Conservation (phyloP, 2,329 filamentous ascomycete genomes). For the Fusarium sambucinum region DNA sequence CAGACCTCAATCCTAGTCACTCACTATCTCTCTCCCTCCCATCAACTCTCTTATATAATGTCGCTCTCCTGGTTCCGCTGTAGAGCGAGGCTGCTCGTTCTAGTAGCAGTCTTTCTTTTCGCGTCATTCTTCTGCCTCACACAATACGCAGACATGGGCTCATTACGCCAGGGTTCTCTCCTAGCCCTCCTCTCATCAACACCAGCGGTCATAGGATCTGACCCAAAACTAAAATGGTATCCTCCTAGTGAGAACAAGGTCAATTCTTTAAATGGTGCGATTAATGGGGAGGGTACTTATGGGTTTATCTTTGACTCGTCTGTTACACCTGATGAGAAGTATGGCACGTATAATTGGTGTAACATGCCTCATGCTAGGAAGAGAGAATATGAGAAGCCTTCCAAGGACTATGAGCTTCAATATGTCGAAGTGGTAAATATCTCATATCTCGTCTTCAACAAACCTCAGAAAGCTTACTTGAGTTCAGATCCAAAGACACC, state of each 20-base stretch:
- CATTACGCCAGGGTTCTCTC: conserved; percentile 21
- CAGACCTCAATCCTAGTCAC: neutral
- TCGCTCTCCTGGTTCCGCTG: conserved; percentile 24
- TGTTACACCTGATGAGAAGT: conserved; percentile 63
- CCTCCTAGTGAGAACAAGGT: conserved; percentile 66
- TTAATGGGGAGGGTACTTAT: conserved; percentile 72
- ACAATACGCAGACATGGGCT: conserved; percentile 33
- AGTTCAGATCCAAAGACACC: conserved; percentile 80
- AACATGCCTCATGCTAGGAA: conserved; percentile 88
- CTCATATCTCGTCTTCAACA: too few relatives aligned
- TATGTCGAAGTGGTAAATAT: conserved; percentile 79
- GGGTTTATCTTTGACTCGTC: conserved; percentile 82
- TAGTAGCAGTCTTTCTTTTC: conserved; percentile 14
- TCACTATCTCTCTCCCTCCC: neutral
- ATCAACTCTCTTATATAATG: conserved; percentile 17
- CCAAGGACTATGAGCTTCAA: conserved; percentile 70
- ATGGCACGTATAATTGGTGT: conserved; percentile 82
- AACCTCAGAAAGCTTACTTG: too few relatives aligned
- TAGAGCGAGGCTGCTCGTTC: conserved; percentile 6
- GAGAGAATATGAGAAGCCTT: conserved; percentile 70
- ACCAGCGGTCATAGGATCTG: conserved; percentile 17
- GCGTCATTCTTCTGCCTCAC: conserved; percentile 15
- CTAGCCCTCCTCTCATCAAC: conserved; percentile 31
- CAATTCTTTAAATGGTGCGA: conserved; percentile 70
- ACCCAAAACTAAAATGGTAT: conserved; percentile 66